Percentiles rank a stretch among this genome's conserved stretches.
These are phyloP conservation scores for Trypanosoma mega DNA, from an alignment of 208 protist genomes.

Conservation along the genomic window DNA sequence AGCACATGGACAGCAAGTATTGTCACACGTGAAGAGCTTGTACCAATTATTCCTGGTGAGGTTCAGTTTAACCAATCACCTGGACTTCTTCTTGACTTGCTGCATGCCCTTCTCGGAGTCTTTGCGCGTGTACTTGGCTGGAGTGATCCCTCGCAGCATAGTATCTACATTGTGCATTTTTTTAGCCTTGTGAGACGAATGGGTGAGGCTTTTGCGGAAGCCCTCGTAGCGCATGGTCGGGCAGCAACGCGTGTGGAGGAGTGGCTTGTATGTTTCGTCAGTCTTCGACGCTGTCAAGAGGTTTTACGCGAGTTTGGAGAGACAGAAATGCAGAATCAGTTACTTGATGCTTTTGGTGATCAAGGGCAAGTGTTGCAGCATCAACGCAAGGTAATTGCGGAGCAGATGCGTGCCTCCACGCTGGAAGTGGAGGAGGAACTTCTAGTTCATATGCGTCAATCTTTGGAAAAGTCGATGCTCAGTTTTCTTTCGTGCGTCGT, in stretches of 20 bases:
- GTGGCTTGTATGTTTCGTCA: constrained; percentile 17
- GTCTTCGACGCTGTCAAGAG: constrained; percentile 4
- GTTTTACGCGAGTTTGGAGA: constrained; percentile 8
- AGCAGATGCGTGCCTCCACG: constrained; percentile 4
- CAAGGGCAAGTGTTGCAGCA: not conserved
- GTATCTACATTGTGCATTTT: constrained; percentile 13
- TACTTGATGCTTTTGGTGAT: not conserved
- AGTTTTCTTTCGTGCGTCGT: constrained; percentile 11
- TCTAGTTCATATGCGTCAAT: not conserved
- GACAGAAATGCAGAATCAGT: not conserved
- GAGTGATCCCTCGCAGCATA: not conserved
- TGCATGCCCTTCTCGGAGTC: constrained; percentile 3
- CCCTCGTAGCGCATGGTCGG: constrained; percentile 3
- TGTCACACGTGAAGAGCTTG: constrained; percentile 3
- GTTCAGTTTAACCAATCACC: constrained; percentile 12
- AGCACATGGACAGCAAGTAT: constrained; percentile 9
- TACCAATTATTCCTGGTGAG: not conserved
- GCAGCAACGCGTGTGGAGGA: constrained; percentile 1
- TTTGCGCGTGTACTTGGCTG: constrained; percentile 9
- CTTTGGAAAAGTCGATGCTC: constrained; percentile 1
- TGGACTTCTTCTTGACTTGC: constrained; percentile 10
- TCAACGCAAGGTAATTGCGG: constrained; percentile 11
- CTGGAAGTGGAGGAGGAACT: constrained; percentile 5
- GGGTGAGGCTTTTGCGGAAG: constrained; percentile 12
- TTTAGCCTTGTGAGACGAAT: constrained; percentile 4